These are phyloP conservation scores for Hemileia vastatrix DNA, from an alignment of 1,284 basidiomycete species.

Conservation along the genomic window DNA sequence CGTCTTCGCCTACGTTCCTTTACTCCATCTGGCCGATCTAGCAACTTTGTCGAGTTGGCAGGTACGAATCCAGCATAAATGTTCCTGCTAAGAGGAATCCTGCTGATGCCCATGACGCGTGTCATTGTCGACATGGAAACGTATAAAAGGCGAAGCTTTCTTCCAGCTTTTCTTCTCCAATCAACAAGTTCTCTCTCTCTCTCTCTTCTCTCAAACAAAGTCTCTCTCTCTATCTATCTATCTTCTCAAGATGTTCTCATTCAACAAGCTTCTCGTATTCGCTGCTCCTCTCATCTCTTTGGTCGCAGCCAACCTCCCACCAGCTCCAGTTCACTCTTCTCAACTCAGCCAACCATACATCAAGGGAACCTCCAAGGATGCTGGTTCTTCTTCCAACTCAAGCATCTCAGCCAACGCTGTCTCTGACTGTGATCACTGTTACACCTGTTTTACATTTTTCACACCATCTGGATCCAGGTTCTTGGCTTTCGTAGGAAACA, in stretches of 20 bases:
- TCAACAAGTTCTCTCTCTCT: no score
- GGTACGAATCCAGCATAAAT: no score
- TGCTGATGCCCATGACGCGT: no score
- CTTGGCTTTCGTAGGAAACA: background rate
- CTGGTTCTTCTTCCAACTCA: background rate
- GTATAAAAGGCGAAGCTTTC: no score
- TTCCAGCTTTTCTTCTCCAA: background rate
- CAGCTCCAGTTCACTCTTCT: background rate
- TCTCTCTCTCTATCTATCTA: background rate
- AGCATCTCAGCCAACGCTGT: background rate
- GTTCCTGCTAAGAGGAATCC: no score
- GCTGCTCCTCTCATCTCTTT: background rate
- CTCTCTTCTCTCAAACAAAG: no score
- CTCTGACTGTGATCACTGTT: background rate
- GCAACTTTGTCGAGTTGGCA: no score
- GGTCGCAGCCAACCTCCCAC: background rate
- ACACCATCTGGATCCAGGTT: background rate
- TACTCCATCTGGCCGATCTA: no score
- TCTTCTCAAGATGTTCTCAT: background rate
- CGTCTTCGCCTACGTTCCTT: no score
- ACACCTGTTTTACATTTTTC: background rate
- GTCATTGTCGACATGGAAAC: no score
- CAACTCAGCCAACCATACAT: background rate
- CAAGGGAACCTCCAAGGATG: background rate
- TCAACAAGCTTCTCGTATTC: background rate